Evolutionary conservation across 179 eudicot genomes (phyloP).

Genomic region (Beta macrorhiza): DNA sequence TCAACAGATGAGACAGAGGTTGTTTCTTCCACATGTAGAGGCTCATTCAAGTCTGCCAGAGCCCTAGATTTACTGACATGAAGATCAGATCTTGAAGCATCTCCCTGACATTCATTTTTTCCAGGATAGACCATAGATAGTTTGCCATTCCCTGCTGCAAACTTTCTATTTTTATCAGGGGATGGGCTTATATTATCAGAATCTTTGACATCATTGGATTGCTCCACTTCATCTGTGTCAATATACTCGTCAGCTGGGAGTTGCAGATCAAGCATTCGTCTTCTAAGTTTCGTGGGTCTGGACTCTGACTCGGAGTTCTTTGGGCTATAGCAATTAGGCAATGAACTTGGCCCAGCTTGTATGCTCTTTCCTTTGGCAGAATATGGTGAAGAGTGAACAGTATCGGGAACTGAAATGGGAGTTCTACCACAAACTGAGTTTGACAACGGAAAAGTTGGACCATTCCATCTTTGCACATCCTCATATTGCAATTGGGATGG

Average conservation of each 20-base stretch:
- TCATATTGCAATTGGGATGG: slow-evolving; percentile 54
- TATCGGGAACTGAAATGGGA: slow-evolving; percentile 42
- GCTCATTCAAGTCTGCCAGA: slow-evolving; percentile 83
- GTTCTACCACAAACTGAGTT: slow-evolving; percentile 43
- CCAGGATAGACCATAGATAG: slow-evolving; percentile 25
- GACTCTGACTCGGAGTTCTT: slow-evolving; percentile 65
- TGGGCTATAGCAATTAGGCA: slow-evolving; percentile 50
- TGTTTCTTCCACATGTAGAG: slow-evolving; percentile 55
- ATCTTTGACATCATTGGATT: slow-evolving; percentile 28
- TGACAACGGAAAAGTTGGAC: slow-evolving; percentile 42
- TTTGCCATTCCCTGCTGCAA: slow-evolving; percentile 38
- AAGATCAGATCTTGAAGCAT: slow-evolving; percentile 34
- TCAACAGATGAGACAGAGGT: slow-evolving; percentile 37
- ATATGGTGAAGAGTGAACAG: slow-evolving; percentile 50
- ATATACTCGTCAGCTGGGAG: slow-evolving; percentile 72
- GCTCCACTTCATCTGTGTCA: slow-evolving; percentile 62
- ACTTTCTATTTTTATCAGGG: slow-evolving; percentile 30
- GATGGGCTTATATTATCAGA: slow-evolving; percentile 23
- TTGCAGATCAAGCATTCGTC: slow-evolving; percentile 72
- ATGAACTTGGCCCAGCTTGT: slow-evolving; percentile 37
- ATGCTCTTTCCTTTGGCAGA: slow-evolving; percentile 48
- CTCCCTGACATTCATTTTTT: slow-evolving; percentile 32
- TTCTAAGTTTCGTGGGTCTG: slow-evolving; percentile 70
- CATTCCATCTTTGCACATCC: slow-evolving; percentile 57
- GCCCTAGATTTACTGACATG: slow-evolving; percentile 39